Base-by-base conservation (phyloP, 2,329 filamentous ascomycete genomes). In the Neofusicoccum ribis region DNA sequence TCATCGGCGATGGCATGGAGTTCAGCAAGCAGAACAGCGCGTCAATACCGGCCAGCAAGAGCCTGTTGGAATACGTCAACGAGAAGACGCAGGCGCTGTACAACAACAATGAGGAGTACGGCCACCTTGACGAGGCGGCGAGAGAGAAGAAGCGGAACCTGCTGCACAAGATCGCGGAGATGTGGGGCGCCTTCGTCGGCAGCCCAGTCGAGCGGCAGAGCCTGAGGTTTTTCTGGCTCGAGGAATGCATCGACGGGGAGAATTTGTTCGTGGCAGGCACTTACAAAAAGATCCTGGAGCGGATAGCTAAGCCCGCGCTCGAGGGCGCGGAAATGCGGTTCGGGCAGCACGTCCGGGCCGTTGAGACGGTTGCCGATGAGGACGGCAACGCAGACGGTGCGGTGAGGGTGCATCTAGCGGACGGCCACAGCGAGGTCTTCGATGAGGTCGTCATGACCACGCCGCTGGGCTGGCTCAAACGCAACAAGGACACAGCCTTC, bases 211-310 rank as follows among this genome's bases (percentile, higher is more conserved):
- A 82, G 61, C 83, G 73, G 31, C 90, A 93, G 73, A 91, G 89
- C 70, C 79, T 92, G 37, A 91, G 88, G 78, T 92, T 87, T 78
- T 91, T 92, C 73, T 92, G 89, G 89, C 74, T 93, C 5, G 90
- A 93, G 72, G 89, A 92, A 75, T 91, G 89, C 69, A 88, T 92
- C 61, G 89, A 92, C 72, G 90, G 89, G 51, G 86, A 85, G 72
- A 89, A 88, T 69, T 81, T 86, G 37, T 88, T 89, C 67, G 84
- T 89, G 37, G 84, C 85, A 3, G 85, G 82, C 1, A 89, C 85
- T 3, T 89, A 89, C 72, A 78, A 81, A 34, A 82, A 82, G 64
- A 85, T 89, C n/a, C 72, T 89, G n/a, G 77, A 85, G 14, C 80
- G 80, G 46, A 82, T 92, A 44, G 83, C 88, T 0, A 81, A 82